phyloP scores from a whole-genome alignment of 345 rosid species.

The Raphanus raphanistrum region DNA sequence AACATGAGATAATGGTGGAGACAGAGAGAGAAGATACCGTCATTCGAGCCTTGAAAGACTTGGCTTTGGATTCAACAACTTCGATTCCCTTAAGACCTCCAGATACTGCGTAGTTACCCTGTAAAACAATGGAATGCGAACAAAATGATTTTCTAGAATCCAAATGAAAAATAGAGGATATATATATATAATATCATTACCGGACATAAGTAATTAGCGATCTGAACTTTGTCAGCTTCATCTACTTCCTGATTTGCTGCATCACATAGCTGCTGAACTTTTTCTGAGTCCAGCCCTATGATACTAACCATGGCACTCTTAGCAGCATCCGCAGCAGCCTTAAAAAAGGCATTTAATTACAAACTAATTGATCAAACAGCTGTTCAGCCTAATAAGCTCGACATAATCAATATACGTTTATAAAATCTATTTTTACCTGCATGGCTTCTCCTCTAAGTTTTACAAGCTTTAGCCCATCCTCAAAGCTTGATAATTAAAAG shows the following conservation, averaged over 20 bases:
- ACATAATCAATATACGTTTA: neutral
- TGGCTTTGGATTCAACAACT: conserved; percentile 94
- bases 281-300: conserved; percentile 82
- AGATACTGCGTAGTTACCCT: conserved; percentile 98
- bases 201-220: conserved; percentile 85
- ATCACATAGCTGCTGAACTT: conserved; percentile 87
- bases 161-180: conserved; percentile 33
- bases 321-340: conserved; percentile 98
- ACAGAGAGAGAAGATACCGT: conserved; percentile 45
- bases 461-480: conserved; percentile 95
- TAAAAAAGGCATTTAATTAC: neutral
- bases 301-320: conserved; percentile 95
- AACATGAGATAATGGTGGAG: neutral
- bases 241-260: conserved; percentile 94
- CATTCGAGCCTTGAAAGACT: conserved; percentile 96
- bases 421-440: conserved; percentile 58
- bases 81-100: conserved; percentile 95
- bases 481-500: conserved; percentile 59
- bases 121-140: neutral
- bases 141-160: neutral
- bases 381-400: neutral
- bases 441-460: conserved; percentile 97
- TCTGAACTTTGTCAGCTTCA: conserved; percentile 78
- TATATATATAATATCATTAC: conserved; percentile 22
- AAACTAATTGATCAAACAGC: conserved; percentile 22